A percentile compares a stretch with the other conserved stretches of the same genome.
Evolutionary conservation across 106 monocot species (phyloP).

Genomic region (Phalaenopsis equestris): DNA sequence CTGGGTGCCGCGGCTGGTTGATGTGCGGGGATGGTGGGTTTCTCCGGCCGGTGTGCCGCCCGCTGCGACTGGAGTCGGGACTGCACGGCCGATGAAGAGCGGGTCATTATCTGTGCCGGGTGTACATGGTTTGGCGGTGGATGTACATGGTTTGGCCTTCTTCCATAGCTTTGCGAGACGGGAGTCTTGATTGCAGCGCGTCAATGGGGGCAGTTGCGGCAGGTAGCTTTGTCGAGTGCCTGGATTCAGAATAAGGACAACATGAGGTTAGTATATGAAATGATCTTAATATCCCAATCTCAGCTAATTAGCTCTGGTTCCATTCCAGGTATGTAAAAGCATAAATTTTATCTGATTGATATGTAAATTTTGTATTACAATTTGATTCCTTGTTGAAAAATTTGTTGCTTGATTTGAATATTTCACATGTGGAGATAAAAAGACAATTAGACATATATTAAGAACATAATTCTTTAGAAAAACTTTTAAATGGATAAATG

Average conservation of each 20-base stretch:
- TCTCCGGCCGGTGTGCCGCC: neutral
- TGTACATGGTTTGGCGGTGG: conserved; percentile 53
- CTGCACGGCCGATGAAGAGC: neutral
- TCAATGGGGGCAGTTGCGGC: conserved; percentile 65
- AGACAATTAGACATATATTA: no score
- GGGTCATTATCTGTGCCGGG: conserved; percentile 7
- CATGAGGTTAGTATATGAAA: no score
- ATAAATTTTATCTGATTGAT: no score
- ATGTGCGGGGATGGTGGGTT: conserved; percentile 40
- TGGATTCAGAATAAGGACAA: conserved; percentile 6
- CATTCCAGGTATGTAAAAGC: no score
- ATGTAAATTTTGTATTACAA: no score
- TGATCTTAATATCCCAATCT: no score
- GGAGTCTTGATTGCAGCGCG: conserved; percentile 93
- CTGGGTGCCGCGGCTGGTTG: conserved; percentile 63
- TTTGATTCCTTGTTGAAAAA: no score
- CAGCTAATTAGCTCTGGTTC: no score
- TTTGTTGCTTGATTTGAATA: no score
- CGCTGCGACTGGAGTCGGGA: neutral
- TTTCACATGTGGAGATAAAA: no score
- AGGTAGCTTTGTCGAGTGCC: conserved; percentile 74
- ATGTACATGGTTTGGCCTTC: conserved; percentile 55
- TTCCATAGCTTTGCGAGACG: conserved; percentile 56
- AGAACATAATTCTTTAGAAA: no score
- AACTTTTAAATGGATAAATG: no score